Evolutionary conservation across 2,329 filamentous ascomycete genomes (phyloP), one percentile per base, ranked within the genome.

Genomic region (Pseudogymnoascus sp.): DNA sequence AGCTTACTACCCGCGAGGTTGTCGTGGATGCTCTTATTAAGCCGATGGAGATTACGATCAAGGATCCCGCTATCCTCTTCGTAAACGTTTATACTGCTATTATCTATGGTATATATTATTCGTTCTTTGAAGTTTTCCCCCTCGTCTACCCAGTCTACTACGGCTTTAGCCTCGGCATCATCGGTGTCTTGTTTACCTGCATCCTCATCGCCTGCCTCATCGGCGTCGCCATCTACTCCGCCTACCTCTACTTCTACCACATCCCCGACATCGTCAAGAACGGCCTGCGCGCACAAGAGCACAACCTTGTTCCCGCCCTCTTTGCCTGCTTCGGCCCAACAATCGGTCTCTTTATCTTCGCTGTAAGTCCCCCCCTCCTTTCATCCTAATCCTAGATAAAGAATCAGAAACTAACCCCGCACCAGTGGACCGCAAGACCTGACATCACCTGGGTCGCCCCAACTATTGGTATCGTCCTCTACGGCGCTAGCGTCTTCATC

Each of bases 41-140:
- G 72, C 86, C 85, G 2, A 72, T 81, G 12, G 78, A 84, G 70
- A 83, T 87, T 67, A 84, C 78, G 6, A 64, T 85, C 69, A 81
- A 83, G 68, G 84, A 86, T 61, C 85, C 85, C 0, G 81, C 84
- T 11, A 79, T 88, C 65, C 71, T 84, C 63, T 86, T 87, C 70
- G 79, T 83, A 1, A 82, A 85, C 67, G 61, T 85, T 37, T 88
- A 87, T 72, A 83, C 80, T 2, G 80, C 79, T 60, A 78, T 87
- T 65, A 79, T 83, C 65, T 88, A 86, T 71, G 81, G 77, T 60
- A 85, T 83, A 68, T 85, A 84, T 74, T 84, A 84, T 67, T 79
- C 76, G 41, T 87, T 81, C 73, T 88, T 88, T 69, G 85, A 87
- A 67, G 81, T 81, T n/a, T 87, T 88, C 71, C 84, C 85, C 3